Conservation (phyloP, 179 eudicot genomes). For the Beta lomatogona region DNA sequence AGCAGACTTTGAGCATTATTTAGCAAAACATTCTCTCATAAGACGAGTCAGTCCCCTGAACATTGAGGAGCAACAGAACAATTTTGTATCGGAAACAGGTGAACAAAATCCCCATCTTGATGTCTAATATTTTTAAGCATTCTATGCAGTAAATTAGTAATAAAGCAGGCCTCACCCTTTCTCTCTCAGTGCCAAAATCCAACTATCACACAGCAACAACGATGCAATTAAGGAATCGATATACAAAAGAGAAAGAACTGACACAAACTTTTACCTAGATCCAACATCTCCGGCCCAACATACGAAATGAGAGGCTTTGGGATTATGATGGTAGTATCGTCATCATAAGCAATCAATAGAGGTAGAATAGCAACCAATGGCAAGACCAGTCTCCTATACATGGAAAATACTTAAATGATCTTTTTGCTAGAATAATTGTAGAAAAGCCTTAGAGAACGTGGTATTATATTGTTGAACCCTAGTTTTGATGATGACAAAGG, state of each 20-base stretch:
- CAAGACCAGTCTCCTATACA: conserved; percentile 76
- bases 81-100: too few species aligned
- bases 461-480: too few species aligned
- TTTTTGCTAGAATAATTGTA: neutral
- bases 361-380: conserved; percentile 96
- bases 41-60: too few species aligned
- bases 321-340: conserved; percentile 85
- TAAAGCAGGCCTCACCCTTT: neutral
- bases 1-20: neutral
- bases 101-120: neutral
- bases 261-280: conserved; percentile 58
- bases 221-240: neutral
- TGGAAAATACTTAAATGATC: conserved; percentile 7
- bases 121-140: too few species aligned
- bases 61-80: too few species aligned
- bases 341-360: conserved; percentile 96
- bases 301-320: conserved; percentile 87
- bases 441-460: neutral
- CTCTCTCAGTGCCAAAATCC: neutral
- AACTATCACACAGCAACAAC: neutral
- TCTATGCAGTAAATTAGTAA: neutral
- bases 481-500: too few species aligned
- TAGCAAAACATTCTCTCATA: too few species aligned
- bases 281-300: conserved; percentile 73
- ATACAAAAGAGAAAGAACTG: neutral